Base-by-base conservation (phyloP, 768 basidiomycete species). In the Leccinum fibrillosum region DNA sequence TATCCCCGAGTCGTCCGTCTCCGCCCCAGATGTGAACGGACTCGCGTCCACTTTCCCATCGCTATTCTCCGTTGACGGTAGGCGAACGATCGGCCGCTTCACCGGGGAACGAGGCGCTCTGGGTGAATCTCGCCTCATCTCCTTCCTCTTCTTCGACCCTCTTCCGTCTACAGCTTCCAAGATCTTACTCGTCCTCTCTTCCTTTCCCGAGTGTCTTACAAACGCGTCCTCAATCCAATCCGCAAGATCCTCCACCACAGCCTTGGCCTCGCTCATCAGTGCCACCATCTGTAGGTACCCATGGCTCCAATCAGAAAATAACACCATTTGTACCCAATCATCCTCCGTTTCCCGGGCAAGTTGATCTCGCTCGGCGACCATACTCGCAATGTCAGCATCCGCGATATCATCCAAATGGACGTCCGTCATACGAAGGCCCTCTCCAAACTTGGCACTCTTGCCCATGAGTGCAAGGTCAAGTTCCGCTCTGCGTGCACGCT, bases 301-400 rank as follows among this genome's bases (percentile, higher is more conserved):
- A 72, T 97, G 94, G 66, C 92, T 93, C 97, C 95, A 98, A 50
- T 95, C 95, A 30, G 91, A 90, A 73, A 96, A 92, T 56, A 98
- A 82, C 62, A 91, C 86, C 80, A 94, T 87, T 71, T 90, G 89
- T 21, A 97, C 93, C 94, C 94, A 95, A 70, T 97, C 94, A 61
- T 91, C 87, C 59, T 98, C 97, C 52, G 79, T 84, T 75, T 97
- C 89, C 23, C 78, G 69, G 3, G 76, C 77, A 48, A 91, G 77
- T 58, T 78, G 77, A 49, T 86, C 83, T 54, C 83, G 77, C 69
- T 91, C 89, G 60, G 75, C 76, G 66, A 76, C 78, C 75, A 87
- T 71, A 53, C 76, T 75, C 13, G 70, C 72, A 45, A 74, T 57
- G n/a, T 69, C 68, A 49, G 64, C 70, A 17, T 64, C 66, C 49